These are phyloP conservation scores for Neurospora discreta DNA, from an alignment of 495 filamentous ascomycete genomes.

Conservation along the genomic window DNA sequence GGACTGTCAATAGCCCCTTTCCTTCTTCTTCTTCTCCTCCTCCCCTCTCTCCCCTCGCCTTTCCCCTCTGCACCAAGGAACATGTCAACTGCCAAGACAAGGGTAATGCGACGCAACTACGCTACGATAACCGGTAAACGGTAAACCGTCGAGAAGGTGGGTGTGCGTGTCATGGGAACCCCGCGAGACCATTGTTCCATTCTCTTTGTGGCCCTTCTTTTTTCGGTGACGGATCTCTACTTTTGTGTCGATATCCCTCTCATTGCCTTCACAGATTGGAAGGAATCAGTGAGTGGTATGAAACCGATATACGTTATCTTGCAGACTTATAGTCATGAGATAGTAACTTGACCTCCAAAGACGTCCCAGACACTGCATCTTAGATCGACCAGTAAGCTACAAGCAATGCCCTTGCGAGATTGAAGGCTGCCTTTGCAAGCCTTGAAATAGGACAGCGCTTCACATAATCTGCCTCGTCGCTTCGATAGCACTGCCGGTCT, in stretches of 20 bases:
- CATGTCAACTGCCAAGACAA: too few relatives aligned
- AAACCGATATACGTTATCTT: neutral
- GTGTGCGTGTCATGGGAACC: neutral
- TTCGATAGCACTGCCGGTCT: constrained; percentile 34
- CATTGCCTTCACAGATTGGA: neutral
- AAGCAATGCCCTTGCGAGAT: constrained; percentile 30
- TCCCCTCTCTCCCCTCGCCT: neutral
- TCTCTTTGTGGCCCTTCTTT: neutral
- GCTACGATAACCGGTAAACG: too few relatives aligned
- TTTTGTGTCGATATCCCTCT: too few relatives aligned
- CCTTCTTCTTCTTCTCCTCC: neutral
- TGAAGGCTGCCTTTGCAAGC: constrained; percentile 52
- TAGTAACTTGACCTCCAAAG: constrained; percentile 53
- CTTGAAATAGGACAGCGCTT: constrained; percentile 56
- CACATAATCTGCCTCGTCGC: constrained; percentile 50
- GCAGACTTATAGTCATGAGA: constrained; percentile 50
- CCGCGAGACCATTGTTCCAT: neutral
- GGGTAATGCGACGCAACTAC: too few relatives aligned
- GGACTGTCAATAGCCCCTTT: neutral
- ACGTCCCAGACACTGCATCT: constrained; percentile 44
- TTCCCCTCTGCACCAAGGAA: too few relatives aligned
- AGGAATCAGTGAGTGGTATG: neutral
- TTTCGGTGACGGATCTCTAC: too few relatives aligned
- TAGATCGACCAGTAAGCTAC: constrained; percentile 52
- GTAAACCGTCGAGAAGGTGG: too few relatives aligned